Base-by-base conservation (phyloP, 2,329 filamentous ascomycete genomes). In the Penicillium sclerotiorum region DNA sequence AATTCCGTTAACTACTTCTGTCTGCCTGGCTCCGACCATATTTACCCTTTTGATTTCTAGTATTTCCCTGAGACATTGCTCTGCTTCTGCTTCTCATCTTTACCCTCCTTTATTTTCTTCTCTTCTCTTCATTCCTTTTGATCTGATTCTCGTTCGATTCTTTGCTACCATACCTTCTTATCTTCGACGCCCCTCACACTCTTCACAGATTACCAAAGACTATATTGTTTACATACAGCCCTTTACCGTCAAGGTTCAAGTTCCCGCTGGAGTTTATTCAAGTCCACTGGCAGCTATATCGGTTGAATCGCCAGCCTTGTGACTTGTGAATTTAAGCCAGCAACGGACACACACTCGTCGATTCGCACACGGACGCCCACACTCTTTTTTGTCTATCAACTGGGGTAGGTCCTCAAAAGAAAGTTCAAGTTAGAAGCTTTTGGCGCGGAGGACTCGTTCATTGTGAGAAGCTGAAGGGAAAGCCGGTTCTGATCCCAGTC, bases 1-100 rank as follows among this genome's bases (percentile, higher is more conserved):
- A 49, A 41, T 40, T 46, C 41, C 43, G 33, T 47, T 36, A 40
- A 37, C 41, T 45, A 45, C 49, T 52, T 43, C 48, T 47, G 36
- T 45, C 8, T 56, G 8, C 33, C 15, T 15, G 33, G 8, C 49
- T 27, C 35, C 30, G 38, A 40, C 18, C 15, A 37, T 41, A 20
- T 32, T 50, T 41, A 46, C 25, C 42, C 9, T 27, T 23, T 45
- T 39, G 32, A 36, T 28, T 40, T 37, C 45, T 33, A 38, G 27
- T 25, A 21, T 39, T 17, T 40, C 35, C 44, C 50, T 49, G 43
- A 49, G 39, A 40, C 49, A 52, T 51, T 22, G 20, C n/a, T 48
- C 33, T 35, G 21, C 30, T 36, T 46, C 49, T 42, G 40, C 48
- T 48, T 49, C 40, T 47, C 23, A 13, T 45, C 48, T 27, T 45